Evolutionary conservation across 164 flowering plant genomes (phyloP).

Genomic region (Aristolochia fimbriata): DNA sequence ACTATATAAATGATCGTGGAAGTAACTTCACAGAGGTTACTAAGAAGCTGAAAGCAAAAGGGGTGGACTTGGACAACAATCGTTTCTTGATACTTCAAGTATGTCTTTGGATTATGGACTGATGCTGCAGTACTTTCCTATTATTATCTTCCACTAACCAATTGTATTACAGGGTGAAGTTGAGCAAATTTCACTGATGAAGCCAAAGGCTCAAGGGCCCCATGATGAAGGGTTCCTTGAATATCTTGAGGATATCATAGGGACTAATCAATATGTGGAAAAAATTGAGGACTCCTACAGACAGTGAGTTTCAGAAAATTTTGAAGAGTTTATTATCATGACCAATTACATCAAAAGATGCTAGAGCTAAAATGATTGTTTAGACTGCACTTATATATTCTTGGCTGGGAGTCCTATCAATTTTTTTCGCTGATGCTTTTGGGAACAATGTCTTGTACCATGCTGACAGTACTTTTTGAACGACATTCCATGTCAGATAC

Average conservation of each 20-base stretch:
- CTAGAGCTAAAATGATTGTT: too few relatives aligned
- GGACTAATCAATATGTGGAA: conserved; percentile 89
- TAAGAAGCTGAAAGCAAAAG: conserved; percentile 77
- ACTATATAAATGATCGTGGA: conserved; percentile 64
- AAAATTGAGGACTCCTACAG: conserved; percentile 76
- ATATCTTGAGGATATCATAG: conserved; percentile 94
- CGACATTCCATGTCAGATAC: too few relatives aligned
- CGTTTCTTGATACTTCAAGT: conserved; percentile 98
- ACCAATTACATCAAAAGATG: too few relatives aligned
- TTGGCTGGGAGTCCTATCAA: too few relatives aligned
- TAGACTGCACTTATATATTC: too few relatives aligned
- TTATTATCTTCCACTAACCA: not conserved
- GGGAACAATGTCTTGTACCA: too few relatives aligned
- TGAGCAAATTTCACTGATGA: conserved; percentile 97
- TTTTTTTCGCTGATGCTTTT: too few relatives aligned
- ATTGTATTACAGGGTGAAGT: conserved; percentile 71
- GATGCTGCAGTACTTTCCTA: not conserved
- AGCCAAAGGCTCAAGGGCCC: conserved; percentile 91
- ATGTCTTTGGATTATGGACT: not conserved
- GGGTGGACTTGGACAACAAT: conserved; percentile 92
- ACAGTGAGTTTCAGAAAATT: conserved; percentile 40
- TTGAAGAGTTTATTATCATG: too few relatives aligned
- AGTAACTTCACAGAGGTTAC: conserved; percentile 96
- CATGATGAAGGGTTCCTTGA: conserved; percentile 98
- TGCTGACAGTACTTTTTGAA: too few relatives aligned